A percentile compares a stretch with the other conserved stretches of the same genome.
phyloP scores from a whole-genome alignment of 495 filamentous ascomycete species.

The Astrothelium macrocarpum region DNA sequence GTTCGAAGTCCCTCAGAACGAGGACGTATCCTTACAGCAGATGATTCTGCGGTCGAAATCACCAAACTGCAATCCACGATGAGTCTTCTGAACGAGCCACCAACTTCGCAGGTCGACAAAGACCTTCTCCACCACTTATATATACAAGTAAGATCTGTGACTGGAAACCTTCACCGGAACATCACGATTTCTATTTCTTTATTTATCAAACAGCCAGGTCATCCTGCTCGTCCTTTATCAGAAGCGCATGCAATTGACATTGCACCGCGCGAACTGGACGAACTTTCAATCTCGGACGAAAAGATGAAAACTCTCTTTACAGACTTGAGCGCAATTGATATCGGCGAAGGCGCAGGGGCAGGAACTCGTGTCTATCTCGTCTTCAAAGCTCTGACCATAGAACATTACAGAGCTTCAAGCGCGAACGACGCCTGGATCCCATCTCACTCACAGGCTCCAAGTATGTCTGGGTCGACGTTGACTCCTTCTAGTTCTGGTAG shows the following conservation, averaged over 20 bases:
- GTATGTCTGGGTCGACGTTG: background rate
- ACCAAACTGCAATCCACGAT: slow-evolving; percentile 88
- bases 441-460: background rate
- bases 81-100: slow-evolving; percentile 80
- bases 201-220: slow-evolving; percentile 55
- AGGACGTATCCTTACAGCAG: slow-evolving; percentile 79
- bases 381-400: slow-evolving; percentile 65
- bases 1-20: slow-evolving; percentile 75
- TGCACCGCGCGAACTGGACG: slow-evolving; percentile 40
- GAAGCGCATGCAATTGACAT: slow-evolving; percentile 8
- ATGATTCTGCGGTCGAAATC: slow-evolving; percentile 87
- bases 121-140: slow-evolving; percentile 75
- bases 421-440: slow-evolving; percentile 27
- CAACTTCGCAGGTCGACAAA: slow-evolving; percentile 53
- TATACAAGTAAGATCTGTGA: slow-evolving; percentile 71
- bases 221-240: slow-evolving; percentile 43
- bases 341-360: slow-evolving; percentile 61
- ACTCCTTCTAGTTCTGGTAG: slow-evolving; percentile 28
- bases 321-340: slow-evolving; percentile 70
- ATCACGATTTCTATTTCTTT: slow-evolving; percentile 74
- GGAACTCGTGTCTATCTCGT: slow-evolving; percentile 69
- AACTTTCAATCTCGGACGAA: slow-evolving; percentile 35
- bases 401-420: slow-evolving; percentile 22
- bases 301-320: slow-evolving; percentile 80
- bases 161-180: slow-evolving; percentile 58